Conservation (phyloP, 1,284 basidiomycete species). For the Sphagnurus paluster region DNA sequence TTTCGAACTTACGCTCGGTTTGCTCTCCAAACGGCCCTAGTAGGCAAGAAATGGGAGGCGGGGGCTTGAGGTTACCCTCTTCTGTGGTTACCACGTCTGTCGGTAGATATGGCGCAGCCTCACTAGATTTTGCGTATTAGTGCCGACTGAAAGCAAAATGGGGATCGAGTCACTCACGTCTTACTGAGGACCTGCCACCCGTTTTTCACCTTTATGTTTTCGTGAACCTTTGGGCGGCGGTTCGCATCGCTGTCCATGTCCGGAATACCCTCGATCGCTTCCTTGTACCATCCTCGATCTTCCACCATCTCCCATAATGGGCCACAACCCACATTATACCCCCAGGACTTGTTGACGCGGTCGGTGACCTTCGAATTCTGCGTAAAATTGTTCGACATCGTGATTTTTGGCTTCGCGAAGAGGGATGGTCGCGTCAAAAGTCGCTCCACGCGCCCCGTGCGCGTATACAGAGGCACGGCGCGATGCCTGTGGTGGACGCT, state of each 20-base stretch:
- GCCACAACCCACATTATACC: slow-evolving; percentile 69
- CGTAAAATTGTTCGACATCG: slow-evolving; percentile 49
- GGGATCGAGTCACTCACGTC: slow-evolving; percentile 44
- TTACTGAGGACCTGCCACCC: slow-evolving; percentile 45
- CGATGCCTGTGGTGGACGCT: slow-evolving; percentile 69
- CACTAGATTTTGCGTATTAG: slow-evolving; percentile 35
- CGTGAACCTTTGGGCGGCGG: slow-evolving; percentile 60
- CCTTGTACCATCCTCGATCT: slow-evolving; percentile 77
- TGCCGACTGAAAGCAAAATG: slow-evolving; percentile 1
- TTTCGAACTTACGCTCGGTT: slow-evolving; percentile 44
- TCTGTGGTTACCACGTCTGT: slow-evolving; percentile 44
- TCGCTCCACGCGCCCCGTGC: slow-evolving; percentile 52
- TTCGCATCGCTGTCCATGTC: slow-evolving; percentile 42
- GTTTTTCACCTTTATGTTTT: slow-evolving; percentile 38
- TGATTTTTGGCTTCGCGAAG: slow-evolving; percentile 36
- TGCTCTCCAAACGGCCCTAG: slow-evolving; percentile 64
- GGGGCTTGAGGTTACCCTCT: slow-evolving; percentile 45
- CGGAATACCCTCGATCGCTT: slow-evolving; percentile 37
- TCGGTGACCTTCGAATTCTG: slow-evolving; percentile 40
- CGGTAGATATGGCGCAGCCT: slow-evolving; percentile 59
- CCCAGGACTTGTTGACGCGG: slow-evolving; percentile 62
- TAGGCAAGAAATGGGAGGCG: slow-evolving; percentile 58
- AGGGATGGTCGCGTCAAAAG: slow-evolving; percentile 48
- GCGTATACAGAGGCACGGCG: slow-evolving; percentile 56
- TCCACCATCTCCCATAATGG: slow-evolving; percentile 73